These are phyloP conservation scores for Iberis pinnata DNA, from an alignment of 345 rosid genomes.

Conservation along the genomic window DNA sequence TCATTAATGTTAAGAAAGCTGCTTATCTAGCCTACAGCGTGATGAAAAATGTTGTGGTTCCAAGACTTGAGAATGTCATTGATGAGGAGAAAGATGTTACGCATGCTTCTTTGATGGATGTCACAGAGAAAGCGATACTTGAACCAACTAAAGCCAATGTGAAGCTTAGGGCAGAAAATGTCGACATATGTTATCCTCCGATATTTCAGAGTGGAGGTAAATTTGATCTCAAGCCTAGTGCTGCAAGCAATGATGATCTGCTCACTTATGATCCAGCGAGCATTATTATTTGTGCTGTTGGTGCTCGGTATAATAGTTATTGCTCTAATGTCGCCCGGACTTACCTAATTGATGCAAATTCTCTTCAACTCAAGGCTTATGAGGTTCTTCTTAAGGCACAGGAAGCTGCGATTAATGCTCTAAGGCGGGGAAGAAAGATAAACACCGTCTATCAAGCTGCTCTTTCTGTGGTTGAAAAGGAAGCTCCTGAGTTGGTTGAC, in stretches of 20 bases:
- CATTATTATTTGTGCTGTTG: constrained; percentile 79
- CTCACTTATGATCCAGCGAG: constrained; percentile 84
- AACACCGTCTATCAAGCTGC: constrained; percentile 75
- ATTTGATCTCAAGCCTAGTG: constrained; percentile 93
- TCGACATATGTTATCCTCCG: constrained; percentile 94
- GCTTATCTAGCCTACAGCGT: constrained; percentile 63
- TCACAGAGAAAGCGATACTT: constrained; percentile 74
- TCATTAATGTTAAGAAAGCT: constrained; percentile 77
- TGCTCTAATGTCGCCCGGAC: constrained; percentile 89
- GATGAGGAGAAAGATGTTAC: constrained; percentile 84
- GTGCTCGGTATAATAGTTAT: constrained; percentile 79
- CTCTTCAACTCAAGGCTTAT: constrained; percentile 83
- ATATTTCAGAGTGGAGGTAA: constrained; percentile 90
- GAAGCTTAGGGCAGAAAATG: constrained; percentile 82
- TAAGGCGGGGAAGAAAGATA: constrained; percentile 63
- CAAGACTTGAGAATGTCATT: constrained; percentile 77
- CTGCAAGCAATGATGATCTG: constrained; percentile 73
- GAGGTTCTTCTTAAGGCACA: constrained; percentile 86
- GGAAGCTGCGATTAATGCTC: constrained; percentile 69
- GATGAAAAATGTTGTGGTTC: constrained; percentile 81
- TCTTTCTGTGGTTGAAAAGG: constrained; percentile 64
- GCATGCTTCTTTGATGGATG: constrained; percentile 83
- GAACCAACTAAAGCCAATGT: constrained; percentile 75
- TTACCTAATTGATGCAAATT: constrained; percentile 71
- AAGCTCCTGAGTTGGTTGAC: constrained; percentile 65